Evolutionary conservation across 2,329 filamentous ascomycete species (phyloP).

Genomic region (Bipolaris cookei): DNA sequence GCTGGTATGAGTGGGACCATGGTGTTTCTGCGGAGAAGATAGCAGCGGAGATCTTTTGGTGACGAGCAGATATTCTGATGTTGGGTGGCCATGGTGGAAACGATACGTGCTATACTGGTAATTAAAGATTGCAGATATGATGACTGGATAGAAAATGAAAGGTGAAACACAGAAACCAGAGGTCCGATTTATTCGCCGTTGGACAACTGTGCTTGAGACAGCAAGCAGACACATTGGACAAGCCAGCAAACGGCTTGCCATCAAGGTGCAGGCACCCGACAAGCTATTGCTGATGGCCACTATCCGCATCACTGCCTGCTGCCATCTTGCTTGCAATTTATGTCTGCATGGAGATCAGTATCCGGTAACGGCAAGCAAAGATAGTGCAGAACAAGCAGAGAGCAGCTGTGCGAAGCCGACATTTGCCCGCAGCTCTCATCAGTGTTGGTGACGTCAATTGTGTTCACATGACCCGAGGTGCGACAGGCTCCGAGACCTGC

Average conservation of each 20-base stretch:
- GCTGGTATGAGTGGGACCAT: constrained; percentile 52
- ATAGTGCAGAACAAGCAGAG: background rate
- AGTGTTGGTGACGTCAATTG: background rate
- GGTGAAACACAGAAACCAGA: background rate
- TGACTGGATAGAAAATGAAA: background rate
- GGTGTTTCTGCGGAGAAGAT: constrained; percentile 46
- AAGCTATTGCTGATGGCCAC: background rate
- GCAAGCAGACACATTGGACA: constrained; percentile 15
- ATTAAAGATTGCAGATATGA: background rate
- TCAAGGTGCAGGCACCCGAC: background rate
- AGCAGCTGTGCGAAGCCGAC: background rate
- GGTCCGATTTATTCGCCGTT: background rate
- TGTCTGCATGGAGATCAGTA: background rate
- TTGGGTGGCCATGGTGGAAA: constrained; percentile 15
- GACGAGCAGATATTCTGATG: constrained; percentile 2
- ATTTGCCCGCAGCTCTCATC: background rate
- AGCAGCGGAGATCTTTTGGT: constrained; percentile 40
- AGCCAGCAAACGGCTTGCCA: constrained; percentile 8
- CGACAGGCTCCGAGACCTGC: background rate
- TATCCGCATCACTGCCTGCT: background rate
- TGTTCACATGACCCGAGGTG: background rate
- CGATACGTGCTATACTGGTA: background rate
- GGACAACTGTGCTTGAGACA: constrained; percentile 19
- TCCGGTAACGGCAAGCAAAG: background rate
- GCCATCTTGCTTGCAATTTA: background rate